Evolutionary conservation across 352 stramenopile species (phyloP).

Genomic region (Phytophthora pistaciae): DNA sequence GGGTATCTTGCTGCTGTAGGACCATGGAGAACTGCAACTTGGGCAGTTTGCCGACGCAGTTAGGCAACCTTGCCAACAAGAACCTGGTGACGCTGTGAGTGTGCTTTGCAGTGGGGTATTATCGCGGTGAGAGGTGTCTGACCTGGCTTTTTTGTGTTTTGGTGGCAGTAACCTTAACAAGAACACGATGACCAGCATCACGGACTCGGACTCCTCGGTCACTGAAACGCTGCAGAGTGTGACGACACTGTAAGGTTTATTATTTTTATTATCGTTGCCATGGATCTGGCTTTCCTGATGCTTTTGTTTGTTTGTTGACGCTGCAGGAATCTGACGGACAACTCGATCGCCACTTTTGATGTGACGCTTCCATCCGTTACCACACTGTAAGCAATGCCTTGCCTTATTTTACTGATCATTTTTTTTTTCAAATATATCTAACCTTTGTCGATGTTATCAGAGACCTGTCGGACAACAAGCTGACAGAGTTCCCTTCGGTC

Average conservation of each 20-base stretch:
- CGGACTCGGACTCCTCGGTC: conserved; percentile 44
- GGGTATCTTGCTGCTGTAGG: conserved; percentile 25
- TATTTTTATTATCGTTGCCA: neutral
- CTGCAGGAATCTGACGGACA: conserved; percentile 56
- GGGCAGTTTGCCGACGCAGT: conserved; percentile 51
- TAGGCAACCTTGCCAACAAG: conserved; percentile 50
- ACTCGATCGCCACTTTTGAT: conserved; percentile 56
- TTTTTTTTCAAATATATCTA: neutral
- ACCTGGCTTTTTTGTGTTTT: neutral
- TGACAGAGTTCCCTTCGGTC: conserved; percentile 58
- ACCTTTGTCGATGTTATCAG: conserved; percentile 31
- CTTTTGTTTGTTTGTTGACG: neutral
- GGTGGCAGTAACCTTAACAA: conserved; percentile 58
- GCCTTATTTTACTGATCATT: neutral
- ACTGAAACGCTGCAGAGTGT: conserved; percentile 49
- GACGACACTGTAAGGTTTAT: conserved; percentile 47
- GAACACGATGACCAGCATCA: conserved; percentile 59
- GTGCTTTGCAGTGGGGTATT: neutral
- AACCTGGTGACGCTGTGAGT: conserved; percentile 69
- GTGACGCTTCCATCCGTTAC: conserved; percentile 47
- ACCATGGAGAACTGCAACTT: conserved; percentile 80
- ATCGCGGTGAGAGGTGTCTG: neutral
- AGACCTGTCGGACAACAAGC: conserved; percentile 57
- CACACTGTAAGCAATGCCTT: conserved; percentile 41
- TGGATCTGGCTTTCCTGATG: neutral